Evolutionary conservation across 148 eudicot genomes (phyloP), one percentile per base, ranked within the genome.

Genomic region (Rhododendron henanense): DNA sequence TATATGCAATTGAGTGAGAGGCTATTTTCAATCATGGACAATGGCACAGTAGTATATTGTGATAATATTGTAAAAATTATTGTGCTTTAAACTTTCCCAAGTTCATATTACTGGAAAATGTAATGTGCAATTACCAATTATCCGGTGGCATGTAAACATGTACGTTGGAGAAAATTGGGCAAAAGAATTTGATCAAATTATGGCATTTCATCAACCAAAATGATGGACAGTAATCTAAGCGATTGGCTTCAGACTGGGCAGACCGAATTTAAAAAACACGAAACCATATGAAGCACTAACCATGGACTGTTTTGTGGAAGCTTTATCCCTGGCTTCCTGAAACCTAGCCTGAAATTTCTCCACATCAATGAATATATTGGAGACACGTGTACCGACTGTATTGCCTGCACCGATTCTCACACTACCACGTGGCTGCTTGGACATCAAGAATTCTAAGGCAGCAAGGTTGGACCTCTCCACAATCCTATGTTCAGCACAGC

Each of bases 361-460:
- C 10, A 93, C 92, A 31, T 96, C 98, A 6, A 87, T 90, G 84
- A 96, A 95, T 41, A 96, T 89, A 89, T 96, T 93, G 21, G 95
- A 82, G 47, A 90, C 85, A n/a, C 99, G 93, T 15, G 51, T 87
- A 79, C 98, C 99, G 5, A 81, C 99, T 13, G 96, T 89, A 74
- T 94, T 96, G 80, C 95, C 88, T 61, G 91, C 93, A 21, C 99
- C 98, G 33, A 96, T 84, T 85, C 97, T 91, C 63, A 96, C 99
- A 67, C 74, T 89, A 23, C 95, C 96, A 14, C 99, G 93, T 6
- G 98, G 98, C 85, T 93, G 95, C 90, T 96, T 96, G 3, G 99
- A 96, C 99, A 96, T 96, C 44, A 96, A 83, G 86, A 93, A 96
- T 65, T 96, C 99, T 53, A 96, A 88, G 35, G 98, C 98, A 80